A percentile compares a stretch with the other conserved stretches of the same genome.
phyloP scores from a whole-genome alignment of 768 basidiomycete species.

The Rhizopogon vulgaris region DNA sequence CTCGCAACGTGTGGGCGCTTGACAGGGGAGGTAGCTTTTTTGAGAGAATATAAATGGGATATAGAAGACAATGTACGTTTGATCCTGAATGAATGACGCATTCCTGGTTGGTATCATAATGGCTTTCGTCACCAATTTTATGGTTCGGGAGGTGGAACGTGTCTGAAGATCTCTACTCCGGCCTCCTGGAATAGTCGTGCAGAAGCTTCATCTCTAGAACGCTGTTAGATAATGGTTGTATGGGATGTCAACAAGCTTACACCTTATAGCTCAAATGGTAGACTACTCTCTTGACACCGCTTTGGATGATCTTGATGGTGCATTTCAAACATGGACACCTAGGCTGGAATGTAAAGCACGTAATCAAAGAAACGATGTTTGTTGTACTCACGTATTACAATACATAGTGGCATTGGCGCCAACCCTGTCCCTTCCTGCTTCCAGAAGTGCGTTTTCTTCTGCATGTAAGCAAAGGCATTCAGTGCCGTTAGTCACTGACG shows the following conservation, averaged over 20 bases:
- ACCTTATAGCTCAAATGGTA: slow-evolving; percentile 96
- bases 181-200: slow-evolving; percentile 74
- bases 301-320: slow-evolving; percentile 95
- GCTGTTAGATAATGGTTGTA: background rate
- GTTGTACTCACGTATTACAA: slow-evolving; percentile 84
- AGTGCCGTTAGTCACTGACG: slow-evolving; percentile 37
- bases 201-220: slow-evolving; percentile 73
- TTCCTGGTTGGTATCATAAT: slow-evolving; percentile 1
- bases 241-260: slow-evolving; percentile 38
- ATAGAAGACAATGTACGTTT: slow-evolving; percentile 37
- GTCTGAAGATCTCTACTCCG: slow-evolving; percentile 73
- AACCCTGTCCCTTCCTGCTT: slow-evolving; percentile 90
- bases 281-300: slow-evolving; percentile 85
- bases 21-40: slow-evolving; percentile 40
- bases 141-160: slow-evolving; percentile 39
- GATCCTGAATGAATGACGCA: slow-evolving; percentile 24
- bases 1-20: slow-evolving; percentile 42
- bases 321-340: slow-evolving; percentile 99
- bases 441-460: slow-evolving; percentile 94
- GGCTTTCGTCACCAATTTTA: slow-evolving; percentile 4
- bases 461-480: slow-evolving; percentile 96
- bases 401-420: slow-evolving; percentile 81
- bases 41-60: slow-evolving; percentile 58
- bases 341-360: slow-evolving; percentile 3
- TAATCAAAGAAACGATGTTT: background rate